Evolutionary conservation across 169 alveolate species (phyloP).

Genomic region (Cryptosporidium sp.): DNA sequence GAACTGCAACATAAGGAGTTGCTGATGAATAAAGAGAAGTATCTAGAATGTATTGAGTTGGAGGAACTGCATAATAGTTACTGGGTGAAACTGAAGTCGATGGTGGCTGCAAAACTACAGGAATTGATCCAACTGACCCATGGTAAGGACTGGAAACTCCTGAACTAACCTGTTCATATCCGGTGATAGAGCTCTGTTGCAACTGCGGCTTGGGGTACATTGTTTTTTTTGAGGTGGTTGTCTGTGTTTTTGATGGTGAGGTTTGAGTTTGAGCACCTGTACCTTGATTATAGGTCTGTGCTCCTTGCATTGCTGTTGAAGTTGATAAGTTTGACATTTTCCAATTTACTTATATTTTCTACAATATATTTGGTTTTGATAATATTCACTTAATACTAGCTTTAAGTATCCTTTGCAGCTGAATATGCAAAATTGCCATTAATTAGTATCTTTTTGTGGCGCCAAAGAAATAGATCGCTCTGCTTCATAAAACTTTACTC

Average conservation of each 20-base stretch:
- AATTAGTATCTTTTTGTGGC: background rate
- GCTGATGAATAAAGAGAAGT: constrained; percentile 5
- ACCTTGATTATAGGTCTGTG: constrained; percentile 7
- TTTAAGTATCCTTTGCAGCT: background rate
- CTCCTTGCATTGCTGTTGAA: background rate
- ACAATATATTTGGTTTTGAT: background rate
- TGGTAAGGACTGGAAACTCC: constrained; percentile 41
- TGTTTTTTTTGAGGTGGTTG: constrained; percentile 14
- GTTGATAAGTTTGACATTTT: constrained; percentile 10
- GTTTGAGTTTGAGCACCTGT: constrained; percentile 1
- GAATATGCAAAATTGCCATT: constrained; percentile 1
- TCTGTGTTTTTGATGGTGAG: constrained; percentile 9
- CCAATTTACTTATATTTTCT: background rate
- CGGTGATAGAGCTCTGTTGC: constrained; percentile 8
- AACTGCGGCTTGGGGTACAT: constrained; percentile 12
- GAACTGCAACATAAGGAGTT: constrained; percentile 27
- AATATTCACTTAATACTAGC: background rate
- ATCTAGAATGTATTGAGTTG: constrained; percentile 14
- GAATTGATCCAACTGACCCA: constrained; percentile 48
- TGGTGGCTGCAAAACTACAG: constrained; percentile 49
- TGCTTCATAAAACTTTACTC: background rate
- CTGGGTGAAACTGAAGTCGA: constrained; percentile 26
- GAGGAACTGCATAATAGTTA: constrained; percentile 21
- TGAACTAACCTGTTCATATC: constrained; percentile 40
- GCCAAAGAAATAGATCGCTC: constrained; percentile 28